Percentiles rank a stretch among this genome's conserved stretches.
Conservation (phyloP, 1,284 basidiomycete genomes). For the Cutaneotrichosporon mucoides region DNA sequence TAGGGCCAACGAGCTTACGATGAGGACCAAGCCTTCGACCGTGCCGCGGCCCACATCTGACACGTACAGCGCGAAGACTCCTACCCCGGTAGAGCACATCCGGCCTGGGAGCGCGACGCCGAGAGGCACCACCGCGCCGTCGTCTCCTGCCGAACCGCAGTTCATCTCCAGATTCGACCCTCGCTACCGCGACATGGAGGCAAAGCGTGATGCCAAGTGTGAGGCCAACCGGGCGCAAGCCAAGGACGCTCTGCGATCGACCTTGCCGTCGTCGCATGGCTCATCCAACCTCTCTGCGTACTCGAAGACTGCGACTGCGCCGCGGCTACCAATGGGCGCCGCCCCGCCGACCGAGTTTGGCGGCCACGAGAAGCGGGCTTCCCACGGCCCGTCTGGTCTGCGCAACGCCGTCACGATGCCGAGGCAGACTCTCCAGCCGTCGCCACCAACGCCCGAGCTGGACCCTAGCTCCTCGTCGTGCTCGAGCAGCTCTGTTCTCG, state of each 20-base stretch:
- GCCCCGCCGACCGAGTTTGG: neutral
- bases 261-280: neutral
- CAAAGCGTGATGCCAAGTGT: neutral
- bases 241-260: neutral
- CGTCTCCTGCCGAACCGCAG: neutral
- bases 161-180: constrained; percentile 11
- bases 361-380: neutral
- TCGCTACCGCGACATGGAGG: neutral
- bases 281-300: neutral
- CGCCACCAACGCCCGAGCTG: constrained; percentile 33
- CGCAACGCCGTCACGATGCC: constrained; percentile 7
- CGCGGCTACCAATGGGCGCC: neutral
- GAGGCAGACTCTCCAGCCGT: neutral
- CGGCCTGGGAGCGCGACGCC: neutral
- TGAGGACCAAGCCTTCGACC: neutral
- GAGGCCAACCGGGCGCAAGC: neutral
- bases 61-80: neutral
- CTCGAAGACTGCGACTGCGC: neutral
- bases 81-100: neutral
- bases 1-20: neutral
- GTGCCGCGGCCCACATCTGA: neutral
- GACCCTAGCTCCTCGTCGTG: constrained; percentile 24
- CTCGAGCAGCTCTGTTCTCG: constrained; percentile 19
- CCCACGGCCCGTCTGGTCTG: constrained; percentile 7
- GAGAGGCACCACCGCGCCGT: neutral